A percentile compares a stretch with the other conserved stretches of the same genome.
phyloP scores from a whole-genome alignment of 495 filamentous ascomycete genomes.

The Aspergillus sclerotiicarbonarius region DNA sequence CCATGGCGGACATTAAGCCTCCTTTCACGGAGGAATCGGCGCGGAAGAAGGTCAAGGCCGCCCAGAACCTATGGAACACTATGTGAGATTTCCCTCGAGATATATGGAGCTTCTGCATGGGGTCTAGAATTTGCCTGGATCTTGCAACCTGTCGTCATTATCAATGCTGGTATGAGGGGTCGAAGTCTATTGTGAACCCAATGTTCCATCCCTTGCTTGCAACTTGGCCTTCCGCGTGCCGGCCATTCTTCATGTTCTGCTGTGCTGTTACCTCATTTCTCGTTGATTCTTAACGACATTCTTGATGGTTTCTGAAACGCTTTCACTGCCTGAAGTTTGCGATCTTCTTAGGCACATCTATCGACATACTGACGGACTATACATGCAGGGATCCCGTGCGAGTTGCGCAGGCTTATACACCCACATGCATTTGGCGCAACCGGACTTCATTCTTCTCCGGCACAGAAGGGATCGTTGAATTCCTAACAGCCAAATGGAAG shows the following conservation, averaged over 20 bases:
- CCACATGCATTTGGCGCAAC: constrained; percentile 81
- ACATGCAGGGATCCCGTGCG: constrained; percentile 53
- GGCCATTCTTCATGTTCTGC: neutral
- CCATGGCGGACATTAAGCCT: constrained; percentile 61
- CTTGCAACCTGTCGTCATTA: neutral
- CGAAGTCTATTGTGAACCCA: neutral
- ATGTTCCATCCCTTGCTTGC: constrained; percentile 34
- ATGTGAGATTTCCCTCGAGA: constrained; percentile 42
- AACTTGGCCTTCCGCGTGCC: neutral
- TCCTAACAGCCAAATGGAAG: constrained; percentile 76
- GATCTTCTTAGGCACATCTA: constrained; percentile 7
- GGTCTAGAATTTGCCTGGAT: neutral
- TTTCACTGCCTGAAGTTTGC: neutral
- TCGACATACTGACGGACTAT: constrained; percentile 16
- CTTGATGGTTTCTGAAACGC: neutral
- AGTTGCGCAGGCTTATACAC: constrained; percentile 73
- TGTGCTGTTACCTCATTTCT: neutral
- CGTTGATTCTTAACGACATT: neutral
- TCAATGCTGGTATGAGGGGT: constrained; percentile 15
- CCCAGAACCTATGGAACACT: constrained; percentile 84
- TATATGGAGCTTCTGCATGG: constrained; percentile 1
- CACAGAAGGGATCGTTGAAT: constrained; percentile 64
- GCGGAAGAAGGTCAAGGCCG: constrained; percentile 76
- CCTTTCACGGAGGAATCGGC: constrained; percentile 79
- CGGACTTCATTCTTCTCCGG: constrained; percentile 69